Base-by-base conservation (phyloP, 768 basidiomycete species). In the Panaeolus cyanescens region DNA sequence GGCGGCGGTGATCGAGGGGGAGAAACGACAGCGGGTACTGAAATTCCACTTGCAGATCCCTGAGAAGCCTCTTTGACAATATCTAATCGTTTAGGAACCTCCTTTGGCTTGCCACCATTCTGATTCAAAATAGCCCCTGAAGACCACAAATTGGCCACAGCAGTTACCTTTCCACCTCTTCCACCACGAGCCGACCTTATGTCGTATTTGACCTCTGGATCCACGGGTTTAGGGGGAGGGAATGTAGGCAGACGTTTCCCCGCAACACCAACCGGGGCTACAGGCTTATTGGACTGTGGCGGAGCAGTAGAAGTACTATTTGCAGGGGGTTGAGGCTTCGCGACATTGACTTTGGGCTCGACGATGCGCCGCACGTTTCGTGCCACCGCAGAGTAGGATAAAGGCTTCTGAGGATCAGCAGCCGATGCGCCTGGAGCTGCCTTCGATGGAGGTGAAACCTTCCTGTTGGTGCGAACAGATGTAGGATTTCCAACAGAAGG, bases 181-280 rank as follows among this genome's bases (percentile, higher is more conserved):
- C 92, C 92, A 4, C 92, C 91, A 20, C 91, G 82, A 4, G 90
- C 91, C 34, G 90, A 92, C 12, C 88, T 85, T 25, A 91, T 72
- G 67, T 93, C 86, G 67, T 92, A 92, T 60, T 86, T 88, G 20
- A 79, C 81, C 56, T 86, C 88, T 0, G 83, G 77, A 62, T 86
- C 83, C 3, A 65, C 60, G 20, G 72, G 70, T 39, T 67, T 72
- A 66, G 58, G 74, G 63, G 66, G 62, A 19, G 78, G 73, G 59
- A 78, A 75, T 0, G 66, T 65, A 19, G 78, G 74, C 5, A 76
- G 56, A 20, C 70, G 76, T 15, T 50, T 50, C 9, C 5, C 10
- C 5, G 25, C 45, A n/a, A 22, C 45, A 20, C 45, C 45, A 50
- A 3, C 25, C 12, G 45, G 13, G 5, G 54, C 39, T 3, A 45